Percentiles rank a stretch among this genome's conserved stretches.
Evolutionary conservation across 495 filamentous ascomycete genomes (phyloP).

Genomic region (Jackrogersella minutella): DNA sequence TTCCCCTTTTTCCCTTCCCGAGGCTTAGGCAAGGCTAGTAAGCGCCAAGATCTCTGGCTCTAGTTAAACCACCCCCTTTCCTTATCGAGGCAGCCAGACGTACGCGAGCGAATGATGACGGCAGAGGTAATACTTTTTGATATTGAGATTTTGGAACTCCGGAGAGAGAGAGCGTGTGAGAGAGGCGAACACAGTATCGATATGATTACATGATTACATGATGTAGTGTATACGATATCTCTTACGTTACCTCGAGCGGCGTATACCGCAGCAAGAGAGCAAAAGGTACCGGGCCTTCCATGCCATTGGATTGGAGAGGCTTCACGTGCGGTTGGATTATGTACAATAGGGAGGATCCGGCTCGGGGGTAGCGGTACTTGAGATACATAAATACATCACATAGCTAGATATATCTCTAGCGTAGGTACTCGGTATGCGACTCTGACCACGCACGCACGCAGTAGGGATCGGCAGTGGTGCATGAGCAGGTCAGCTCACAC

Average conservation of each 20-base stretch:
- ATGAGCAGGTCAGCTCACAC: slow-evolving; percentile 40
- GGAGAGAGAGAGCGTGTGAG: slow-evolving; percentile 25
- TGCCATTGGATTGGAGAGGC: slow-evolving; percentile 20
- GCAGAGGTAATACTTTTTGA: slow-evolving; percentile 10
- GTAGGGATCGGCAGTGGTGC: slow-evolving; percentile 43
- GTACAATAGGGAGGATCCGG: slow-evolving; percentile 15
- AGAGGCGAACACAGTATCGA: slow-evolving; percentile 27
- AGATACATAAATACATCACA: slow-evolving; percentile 10
- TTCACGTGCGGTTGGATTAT: slow-evolving; percentile 34
- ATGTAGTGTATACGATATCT: slow-evolving; percentile 20
- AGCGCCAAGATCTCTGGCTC: slow-evolving; percentile 30
- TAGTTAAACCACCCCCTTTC: slow-evolving; percentile 17
- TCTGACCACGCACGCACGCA: slow-evolving; percentile 38
- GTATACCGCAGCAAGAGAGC: background rate
- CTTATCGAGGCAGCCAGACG: slow-evolving; percentile 28
- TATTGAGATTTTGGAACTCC: no score
- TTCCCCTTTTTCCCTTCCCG: slow-evolving; percentile 15
- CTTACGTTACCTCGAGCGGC: slow-evolving; percentile 21
- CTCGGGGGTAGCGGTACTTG: slow-evolving; percentile 21
- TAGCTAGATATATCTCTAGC: slow-evolving; percentile 8
- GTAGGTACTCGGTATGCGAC: slow-evolving; percentile 31
- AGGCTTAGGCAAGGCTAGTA: slow-evolving; percentile 39
- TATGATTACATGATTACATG: background rate
- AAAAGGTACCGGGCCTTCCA: slow-evolving; percentile 10
- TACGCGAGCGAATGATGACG: slow-evolving; percentile 7